A percentile compares a stretch with the other conserved stretches of the same genome.
Evolutionary conservation across 2,329 filamentous ascomycete species (phyloP).

Genomic region (Colletotrichum theobromicola): DNA sequence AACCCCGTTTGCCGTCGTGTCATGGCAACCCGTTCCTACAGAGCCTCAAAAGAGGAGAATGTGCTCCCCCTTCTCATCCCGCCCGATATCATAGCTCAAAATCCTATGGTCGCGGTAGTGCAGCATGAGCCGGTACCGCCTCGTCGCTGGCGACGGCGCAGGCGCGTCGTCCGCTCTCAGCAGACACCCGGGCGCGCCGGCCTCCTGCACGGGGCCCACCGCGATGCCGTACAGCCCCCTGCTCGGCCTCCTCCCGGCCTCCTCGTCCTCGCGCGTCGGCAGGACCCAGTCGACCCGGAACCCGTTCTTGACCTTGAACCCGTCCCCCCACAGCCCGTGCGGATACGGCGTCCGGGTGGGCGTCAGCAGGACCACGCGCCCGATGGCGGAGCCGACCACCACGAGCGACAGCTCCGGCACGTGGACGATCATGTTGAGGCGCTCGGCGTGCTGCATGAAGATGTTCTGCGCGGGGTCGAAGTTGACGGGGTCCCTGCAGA

Average conservation of each 20-base stretch:
- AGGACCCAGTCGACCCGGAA: slow-evolving; percentile 61
- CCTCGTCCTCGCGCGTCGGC: slow-evolving; percentile 53
- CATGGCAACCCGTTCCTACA: background rate
- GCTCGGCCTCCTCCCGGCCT: slow-evolving; percentile 43
- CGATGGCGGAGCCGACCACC: slow-evolving; percentile 69
- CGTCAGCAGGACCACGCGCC: slow-evolving; percentile 69
- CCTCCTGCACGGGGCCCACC: slow-evolving; percentile 64
- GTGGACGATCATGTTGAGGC: slow-evolving; percentile 64
- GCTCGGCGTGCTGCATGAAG: slow-evolving; percentile 27
- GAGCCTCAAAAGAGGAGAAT: slow-evolving; percentile 8
- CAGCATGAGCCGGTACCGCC: slow-evolving; percentile 71
- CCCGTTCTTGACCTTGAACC: slow-evolving; percentile 36
- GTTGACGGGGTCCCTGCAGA: slow-evolving; percentile 31
- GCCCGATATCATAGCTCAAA: slow-evolving; percentile 70
- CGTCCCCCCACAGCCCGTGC: background rate
- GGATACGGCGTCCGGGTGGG: slow-evolving; percentile 33
- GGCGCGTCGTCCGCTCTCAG: slow-evolving; percentile 23
- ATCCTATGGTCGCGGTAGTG: slow-evolving; percentile 75
- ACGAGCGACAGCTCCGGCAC: slow-evolving; percentile 76
- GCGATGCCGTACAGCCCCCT: slow-evolving; percentile 71
- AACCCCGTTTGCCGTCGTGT: too few species aligned
- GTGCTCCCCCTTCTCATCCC: slow-evolving; percentile 37
- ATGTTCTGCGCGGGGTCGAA: slow-evolving; percentile 27
- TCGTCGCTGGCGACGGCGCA: slow-evolving; percentile 33
- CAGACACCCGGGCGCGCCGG: slow-evolving; percentile 28